Conservation (phyloP, 257 asterid species). For the Prunella vulgaris region DNA sequence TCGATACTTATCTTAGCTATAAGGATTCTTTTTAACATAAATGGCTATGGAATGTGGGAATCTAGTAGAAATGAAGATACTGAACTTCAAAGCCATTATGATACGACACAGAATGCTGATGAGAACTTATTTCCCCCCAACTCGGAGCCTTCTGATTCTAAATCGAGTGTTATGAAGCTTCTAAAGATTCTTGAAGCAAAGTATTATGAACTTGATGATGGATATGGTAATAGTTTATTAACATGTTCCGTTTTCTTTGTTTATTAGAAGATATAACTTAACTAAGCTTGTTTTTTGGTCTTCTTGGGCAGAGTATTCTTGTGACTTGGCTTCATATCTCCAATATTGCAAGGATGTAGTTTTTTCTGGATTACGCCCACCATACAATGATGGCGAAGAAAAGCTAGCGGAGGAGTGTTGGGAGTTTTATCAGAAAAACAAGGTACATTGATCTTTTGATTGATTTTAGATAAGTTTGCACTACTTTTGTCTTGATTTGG, state of each 20-base stretch:
- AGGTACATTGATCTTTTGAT: constrained; percentile 35
- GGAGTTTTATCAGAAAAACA: constrained; percentile 45
- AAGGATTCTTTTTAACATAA: constrained; percentile 54
- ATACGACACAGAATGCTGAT: constrained; percentile 16
- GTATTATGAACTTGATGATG: constrained; percentile 42
- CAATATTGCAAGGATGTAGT: constrained; percentile 62
- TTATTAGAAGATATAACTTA: neutral
- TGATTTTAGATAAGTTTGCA: neutral
- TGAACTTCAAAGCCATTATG: constrained; percentile 6
- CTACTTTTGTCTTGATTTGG: neutral
- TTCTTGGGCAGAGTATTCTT: constrained; percentile 45
- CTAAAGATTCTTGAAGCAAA: constrained; percentile 50
- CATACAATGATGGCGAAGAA: constrained; percentile 42
- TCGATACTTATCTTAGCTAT: constrained; percentile 64
- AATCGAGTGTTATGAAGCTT: constrained; percentile 38
- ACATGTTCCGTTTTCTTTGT: neutral
- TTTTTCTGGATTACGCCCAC: constrained; percentile 52
- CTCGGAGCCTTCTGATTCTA: constrained; percentile 24
- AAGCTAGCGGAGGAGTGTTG: constrained; percentile 42
- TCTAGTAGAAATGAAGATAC: constrained; percentile 29
- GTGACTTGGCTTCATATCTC: constrained; percentile 57
- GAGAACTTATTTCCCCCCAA: constrained; percentile 22
- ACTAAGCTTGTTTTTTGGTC: constrained; percentile 16
- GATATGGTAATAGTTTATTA: constrained; percentile 41
- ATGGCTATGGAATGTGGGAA: constrained; percentile 84